Evolutionary conservation across 169 alveolate genomes (phyloP).

Genomic region (Cryptosporidium canis): DNA sequence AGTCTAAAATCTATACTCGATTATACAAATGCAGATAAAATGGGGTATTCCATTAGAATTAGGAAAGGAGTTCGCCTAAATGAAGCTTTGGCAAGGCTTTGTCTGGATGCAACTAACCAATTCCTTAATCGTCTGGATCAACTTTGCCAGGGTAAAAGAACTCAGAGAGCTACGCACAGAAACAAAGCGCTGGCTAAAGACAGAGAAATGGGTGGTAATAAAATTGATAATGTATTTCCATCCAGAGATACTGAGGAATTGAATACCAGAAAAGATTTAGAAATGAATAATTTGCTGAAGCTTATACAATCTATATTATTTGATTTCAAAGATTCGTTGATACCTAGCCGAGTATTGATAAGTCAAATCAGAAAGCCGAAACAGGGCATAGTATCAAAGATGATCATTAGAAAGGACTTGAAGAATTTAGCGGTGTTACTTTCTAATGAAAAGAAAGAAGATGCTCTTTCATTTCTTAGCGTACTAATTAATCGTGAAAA

Average conservation of each 20-base stretch:
- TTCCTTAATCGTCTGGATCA: background rate
- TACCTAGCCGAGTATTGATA: background rate
- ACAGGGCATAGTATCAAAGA: background rate
- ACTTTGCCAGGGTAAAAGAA: background rate
- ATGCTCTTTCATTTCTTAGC: slow-evolving; percentile 17
- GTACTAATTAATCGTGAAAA: slow-evolving; percentile 7
- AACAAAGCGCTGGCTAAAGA: background rate
- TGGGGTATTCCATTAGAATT: background rate
- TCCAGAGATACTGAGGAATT: background rate
- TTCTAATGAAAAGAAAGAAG: slow-evolving; percentile 8
- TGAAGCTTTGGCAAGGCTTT: slow-evolving; percentile 27
- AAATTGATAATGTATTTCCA: no score
- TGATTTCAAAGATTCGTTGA: slow-evolving; percentile 9
- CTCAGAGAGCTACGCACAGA: background rate
- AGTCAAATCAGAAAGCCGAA: slow-evolving; percentile 51
- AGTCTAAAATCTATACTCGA: background rate
- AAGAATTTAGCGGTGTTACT: slow-evolving; percentile 22
- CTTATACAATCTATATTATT: background rate
- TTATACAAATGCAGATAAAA: background rate
- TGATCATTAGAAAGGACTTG: background rate
- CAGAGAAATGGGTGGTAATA: background rate
- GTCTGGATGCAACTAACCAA: background rate
- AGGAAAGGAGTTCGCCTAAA: background rate
- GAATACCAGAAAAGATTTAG: background rate
- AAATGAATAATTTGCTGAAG: background rate